Percentiles rank a stretch among this genome's conserved stretches.
Conservation (phyloP, 2,329 filamentous ascomycete species). For the Calonectria pauciramosa region DNA sequence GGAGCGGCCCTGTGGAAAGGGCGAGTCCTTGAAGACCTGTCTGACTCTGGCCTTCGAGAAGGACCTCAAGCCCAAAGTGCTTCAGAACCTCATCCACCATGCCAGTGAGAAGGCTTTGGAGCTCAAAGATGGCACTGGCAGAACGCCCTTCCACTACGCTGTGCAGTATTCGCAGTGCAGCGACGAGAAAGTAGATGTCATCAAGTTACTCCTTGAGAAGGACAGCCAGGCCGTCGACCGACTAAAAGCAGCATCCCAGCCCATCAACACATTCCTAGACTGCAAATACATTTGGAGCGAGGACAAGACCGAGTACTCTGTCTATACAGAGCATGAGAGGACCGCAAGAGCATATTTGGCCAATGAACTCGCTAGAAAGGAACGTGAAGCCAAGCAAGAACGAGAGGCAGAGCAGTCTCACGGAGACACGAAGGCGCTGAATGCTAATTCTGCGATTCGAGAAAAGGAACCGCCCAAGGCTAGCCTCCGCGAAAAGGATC, state of each 20-base stretch:
- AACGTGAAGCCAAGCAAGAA: neutral
- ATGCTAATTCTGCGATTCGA: neutral
- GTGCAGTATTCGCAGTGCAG: neutral
- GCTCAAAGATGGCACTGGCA: neutral
- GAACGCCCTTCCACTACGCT: neutral
- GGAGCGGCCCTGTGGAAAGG: neutral
- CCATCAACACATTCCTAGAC: neutral
- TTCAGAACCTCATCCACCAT: neutral
- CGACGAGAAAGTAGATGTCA: neutral
- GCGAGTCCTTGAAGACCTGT: neutral
- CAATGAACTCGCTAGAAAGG: neutral
- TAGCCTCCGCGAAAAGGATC: neutral
- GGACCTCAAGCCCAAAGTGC: neutral
- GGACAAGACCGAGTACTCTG: neutral
- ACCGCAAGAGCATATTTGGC: neutral
- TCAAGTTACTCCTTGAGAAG: neutral
- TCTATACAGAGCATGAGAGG: neutral
- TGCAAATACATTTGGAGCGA: neutral
- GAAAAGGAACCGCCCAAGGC: too few species aligned
- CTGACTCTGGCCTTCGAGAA: neutral
- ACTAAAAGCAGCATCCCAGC: neutral
- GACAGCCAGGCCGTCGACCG: neutral
- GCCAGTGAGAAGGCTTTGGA: neutral
- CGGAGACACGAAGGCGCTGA: neutral
- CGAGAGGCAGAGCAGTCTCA: neutral